Evolutionary conservation across 306 rosid genomes (phyloP).

Genomic region (Dalbergia cultrata): DNA sequence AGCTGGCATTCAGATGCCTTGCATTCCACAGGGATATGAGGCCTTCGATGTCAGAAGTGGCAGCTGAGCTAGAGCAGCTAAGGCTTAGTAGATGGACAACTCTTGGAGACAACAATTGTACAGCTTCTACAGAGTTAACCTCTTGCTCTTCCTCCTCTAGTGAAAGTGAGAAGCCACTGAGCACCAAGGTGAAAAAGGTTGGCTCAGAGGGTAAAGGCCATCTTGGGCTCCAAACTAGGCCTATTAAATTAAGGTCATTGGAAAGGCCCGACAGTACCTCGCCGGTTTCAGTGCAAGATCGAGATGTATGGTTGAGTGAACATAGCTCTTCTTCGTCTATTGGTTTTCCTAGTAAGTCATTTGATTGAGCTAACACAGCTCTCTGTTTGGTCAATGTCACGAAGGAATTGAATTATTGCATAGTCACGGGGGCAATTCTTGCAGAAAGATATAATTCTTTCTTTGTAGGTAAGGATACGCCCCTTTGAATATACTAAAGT

Average conservation of each 20-base stretch:
- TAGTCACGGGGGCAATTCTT: neutral
- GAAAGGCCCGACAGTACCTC: conserved; percentile 57
- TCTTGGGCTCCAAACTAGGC: conserved; percentile 35
- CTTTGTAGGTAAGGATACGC: neutral
- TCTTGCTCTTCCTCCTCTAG: conserved; percentile 62
- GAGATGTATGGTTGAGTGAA: conserved; percentile 78
- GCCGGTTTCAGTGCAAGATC: conserved; percentile 76
- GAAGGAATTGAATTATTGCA: neutral
- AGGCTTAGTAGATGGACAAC: conserved; percentile 54
- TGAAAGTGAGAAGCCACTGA: conserved; percentile 65
- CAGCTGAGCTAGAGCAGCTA: conserved; percentile 74
- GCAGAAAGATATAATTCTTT: neutral
- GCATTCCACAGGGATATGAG: conserved; percentile 93
- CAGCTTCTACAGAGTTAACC: conserved; percentile 58
- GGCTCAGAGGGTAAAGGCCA: conserved; percentile 45
- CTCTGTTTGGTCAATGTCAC: conserved; percentile 58
- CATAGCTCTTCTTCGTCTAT: conserved; percentile 85
- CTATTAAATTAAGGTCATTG: conserved; percentile 42
- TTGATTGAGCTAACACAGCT: conserved; percentile 44
- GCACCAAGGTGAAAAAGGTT: conserved; percentile 22
- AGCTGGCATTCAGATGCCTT: conserved; percentile 89
- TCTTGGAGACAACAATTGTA: conserved; percentile 55
- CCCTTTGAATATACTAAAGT: neutral
- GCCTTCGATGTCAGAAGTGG: conserved; percentile 92
- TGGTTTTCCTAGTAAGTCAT: conserved; percentile 66